Conservation (phyloP, 2,329 filamentous ascomycete genomes). For the Diplodia sapinea region DNA sequence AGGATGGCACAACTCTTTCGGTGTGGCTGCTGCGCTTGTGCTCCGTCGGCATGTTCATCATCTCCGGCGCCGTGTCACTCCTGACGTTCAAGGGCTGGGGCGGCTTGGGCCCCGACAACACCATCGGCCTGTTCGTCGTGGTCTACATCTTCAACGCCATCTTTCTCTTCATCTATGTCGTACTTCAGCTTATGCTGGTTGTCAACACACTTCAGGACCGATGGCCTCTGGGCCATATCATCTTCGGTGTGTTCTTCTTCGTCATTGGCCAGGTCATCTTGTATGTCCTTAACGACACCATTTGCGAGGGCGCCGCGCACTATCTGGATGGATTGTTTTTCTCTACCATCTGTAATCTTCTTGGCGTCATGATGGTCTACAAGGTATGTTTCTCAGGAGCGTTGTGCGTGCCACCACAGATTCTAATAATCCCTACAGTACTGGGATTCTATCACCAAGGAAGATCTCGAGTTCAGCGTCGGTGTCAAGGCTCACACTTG, state of each 20-base stretch:
- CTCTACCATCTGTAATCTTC: slow-evolving; percentile 87
- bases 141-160: slow-evolving; percentile 90
- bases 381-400: slow-evolving; percentile 66
- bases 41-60: slow-evolving; percentile 80
- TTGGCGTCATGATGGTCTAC: slow-evolving; percentile 99
- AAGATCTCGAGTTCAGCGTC: slow-evolving; percentile 97
- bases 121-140: slow-evolving; percentile 86
- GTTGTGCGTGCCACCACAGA: background rate
- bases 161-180: slow-evolving; percentile 81
- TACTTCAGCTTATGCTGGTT: slow-evolving; percentile 87
- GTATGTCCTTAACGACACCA: slow-evolving; percentile 84
- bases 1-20: slow-evolving; percentile 91
- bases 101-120: slow-evolving; percentile 82
- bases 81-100: slow-evolving; percentile 93
- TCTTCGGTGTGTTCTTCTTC: slow-evolving; percentile 90
- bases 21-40: slow-evolving; percentile 88
- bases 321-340: slow-evolving; percentile 96
- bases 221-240: slow-evolving; percentile 92
- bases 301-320: slow-evolving; percentile 84
- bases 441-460: slow-evolving; percentile 98
- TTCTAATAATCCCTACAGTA: slow-evolving; percentile 63
- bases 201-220: slow-evolving; percentile 89
- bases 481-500: slow-evolving; percentile 95
- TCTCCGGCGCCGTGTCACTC: slow-evolving; percentile 85
- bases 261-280: slow-evolving; percentile 89